Evolutionary conservation across 179 eudicot species (phyloP), one percentile per base, ranked within the genome.

Genomic region (Vitellaria paradoxa): DNA sequence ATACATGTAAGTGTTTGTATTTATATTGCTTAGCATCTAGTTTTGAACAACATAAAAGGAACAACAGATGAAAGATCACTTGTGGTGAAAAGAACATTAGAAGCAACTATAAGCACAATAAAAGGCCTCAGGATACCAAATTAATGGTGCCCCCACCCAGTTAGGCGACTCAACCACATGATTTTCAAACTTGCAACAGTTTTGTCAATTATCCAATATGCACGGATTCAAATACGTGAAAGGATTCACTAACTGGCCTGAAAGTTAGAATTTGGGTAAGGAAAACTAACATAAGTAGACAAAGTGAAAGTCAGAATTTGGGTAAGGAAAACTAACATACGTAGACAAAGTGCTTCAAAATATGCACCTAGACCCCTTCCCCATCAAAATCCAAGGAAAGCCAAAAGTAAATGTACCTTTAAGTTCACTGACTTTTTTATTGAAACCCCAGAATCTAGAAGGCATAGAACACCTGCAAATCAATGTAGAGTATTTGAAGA

Each of bases 401-500:
- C 37, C 37, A 30, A 30, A 30, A 30, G 37, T 30, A 30, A 30
- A 71, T 67, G 12, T 88, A 88, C 91, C 91, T 83, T 85, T 61
- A 88, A 46, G 59, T 88, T 83, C 57, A 88, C 91, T 37, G 81
- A 81, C 24, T 81, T 79, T 57, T 12, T 70, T 20, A 84, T 62
- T 45, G 83, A 74, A 46, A 78, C 75, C 59, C 78, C 83, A 37
- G 82, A 77, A 67, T 53, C 53, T 30, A 89, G 74, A 80, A 80
- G 75, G 79, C 80, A 87, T 72, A 89, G 76, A 79, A 83, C 77
- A 79, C 92, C 92, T 89, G 87, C 50, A 63, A 63, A 77, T 50
- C 57, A 26, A 59, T 30, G 17, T 18, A 65, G n/a, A n/a, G 5
- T n/a, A 55, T 49, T 47, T 46, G 6, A 65, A 69, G 11, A 45